phyloP scores from a whole-genome alignment of 306 rosid genomes.

The Mucuna pruriens region DNA sequence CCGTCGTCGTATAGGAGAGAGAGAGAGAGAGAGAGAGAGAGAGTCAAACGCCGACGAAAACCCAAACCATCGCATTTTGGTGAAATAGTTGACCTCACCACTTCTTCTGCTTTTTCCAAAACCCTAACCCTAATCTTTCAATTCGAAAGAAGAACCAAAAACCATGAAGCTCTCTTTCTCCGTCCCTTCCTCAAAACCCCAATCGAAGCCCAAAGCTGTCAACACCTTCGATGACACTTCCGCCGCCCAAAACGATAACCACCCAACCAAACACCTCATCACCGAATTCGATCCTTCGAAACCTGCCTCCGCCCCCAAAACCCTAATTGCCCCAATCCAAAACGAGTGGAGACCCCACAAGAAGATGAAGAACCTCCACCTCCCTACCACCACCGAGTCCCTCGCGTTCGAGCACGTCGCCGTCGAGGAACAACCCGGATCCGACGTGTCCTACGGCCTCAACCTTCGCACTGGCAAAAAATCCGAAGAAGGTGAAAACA shows the following conservation, averaged over 20 bases:
- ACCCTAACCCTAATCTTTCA: not conserved
- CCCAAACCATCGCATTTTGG: too few species aligned
- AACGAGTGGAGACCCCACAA: constrained; percentile 47
- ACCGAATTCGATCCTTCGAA: constrained; percentile 53
- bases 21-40: too few species aligned
- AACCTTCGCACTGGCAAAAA: constrained; percentile 39
- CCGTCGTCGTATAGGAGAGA: too few species aligned
- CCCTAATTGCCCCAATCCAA: constrained; percentile 43
- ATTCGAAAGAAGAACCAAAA: not conserved
- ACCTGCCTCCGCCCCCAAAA: not conserved
- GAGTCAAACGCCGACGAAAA: too few species aligned
- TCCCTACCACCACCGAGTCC: constrained; percentile 43
- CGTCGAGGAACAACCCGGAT: constrained; percentile 25
- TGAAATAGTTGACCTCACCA: too few species aligned
- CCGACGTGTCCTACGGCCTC: constrained; percentile 63
- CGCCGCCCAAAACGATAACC: not conserved
- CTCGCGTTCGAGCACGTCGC: constrained; percentile 55
- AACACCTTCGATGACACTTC: constrained; percentile 1
- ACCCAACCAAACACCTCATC: constrained; percentile 30
- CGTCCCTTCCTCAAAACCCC: constrained; percentile 39
- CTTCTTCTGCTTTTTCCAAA: too few species aligned
- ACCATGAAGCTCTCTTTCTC: constrained; percentile 48
- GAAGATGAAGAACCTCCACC: constrained; percentile 48
- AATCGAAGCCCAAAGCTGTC: constrained; percentile 31
- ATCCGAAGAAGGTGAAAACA: not conserved